A percentile compares a stretch with the other conserved stretches of the same genome.
Evolutionary conservation across 2,329 filamentous ascomycete genomes (phyloP).

Genomic region (Zymoseptoria ardabiliae): DNA sequence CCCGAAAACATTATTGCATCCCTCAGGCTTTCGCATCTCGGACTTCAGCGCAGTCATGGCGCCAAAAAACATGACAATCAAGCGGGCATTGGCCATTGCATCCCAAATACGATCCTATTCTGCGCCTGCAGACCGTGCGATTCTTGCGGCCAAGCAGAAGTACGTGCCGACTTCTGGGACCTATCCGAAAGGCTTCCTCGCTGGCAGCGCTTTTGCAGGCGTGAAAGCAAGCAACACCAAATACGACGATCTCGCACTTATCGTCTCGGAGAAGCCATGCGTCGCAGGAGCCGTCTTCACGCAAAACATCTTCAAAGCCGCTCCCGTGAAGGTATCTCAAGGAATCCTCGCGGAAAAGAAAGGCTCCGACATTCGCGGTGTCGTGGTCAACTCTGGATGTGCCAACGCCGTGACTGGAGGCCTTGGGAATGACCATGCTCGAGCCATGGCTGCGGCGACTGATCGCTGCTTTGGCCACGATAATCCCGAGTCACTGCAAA

Average conservation of each 20-base stretch:
- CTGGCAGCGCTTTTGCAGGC: slow-evolving; percentile 80
- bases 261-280: slow-evolving; percentile 80
- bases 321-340: slow-evolving; percentile 80
- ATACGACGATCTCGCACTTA: slow-evolving; percentile 82
- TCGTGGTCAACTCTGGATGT: slow-evolving; percentile 92
- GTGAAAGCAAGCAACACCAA: slow-evolving; percentile 90
- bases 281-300: slow-evolving; percentile 90
- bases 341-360: slow-evolving; percentile 52
- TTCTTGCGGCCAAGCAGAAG: slow-evolving; percentile 78
- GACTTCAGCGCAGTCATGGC: slow-evolving; percentile 11
- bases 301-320: slow-evolving; percentile 96
- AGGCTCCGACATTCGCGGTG: slow-evolving; percentile 62
- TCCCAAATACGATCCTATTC: slow-evolving; percentile 49
- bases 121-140: slow-evolving; percentile 49
- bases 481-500: slow-evolving; percentile 43
- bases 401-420: slow-evolving; percentile 95
- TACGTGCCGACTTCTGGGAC: slow-evolving; percentile 79
- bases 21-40: neutral
- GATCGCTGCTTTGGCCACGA: slow-evolving; percentile 55
- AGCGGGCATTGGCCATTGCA: slow-evolving; percentile 20
- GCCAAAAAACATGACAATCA: slow-evolving; percentile 11
- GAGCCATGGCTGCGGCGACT: slow-evolving; percentile 70
- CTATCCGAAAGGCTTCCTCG: slow-evolving; percentile 84
- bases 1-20: neutral
- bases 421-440: slow-evolving; percentile 81